Evolutionary conservation across 164 flowering plant genomes (phyloP).

Genomic region (Liquidambar formosana): DNA sequence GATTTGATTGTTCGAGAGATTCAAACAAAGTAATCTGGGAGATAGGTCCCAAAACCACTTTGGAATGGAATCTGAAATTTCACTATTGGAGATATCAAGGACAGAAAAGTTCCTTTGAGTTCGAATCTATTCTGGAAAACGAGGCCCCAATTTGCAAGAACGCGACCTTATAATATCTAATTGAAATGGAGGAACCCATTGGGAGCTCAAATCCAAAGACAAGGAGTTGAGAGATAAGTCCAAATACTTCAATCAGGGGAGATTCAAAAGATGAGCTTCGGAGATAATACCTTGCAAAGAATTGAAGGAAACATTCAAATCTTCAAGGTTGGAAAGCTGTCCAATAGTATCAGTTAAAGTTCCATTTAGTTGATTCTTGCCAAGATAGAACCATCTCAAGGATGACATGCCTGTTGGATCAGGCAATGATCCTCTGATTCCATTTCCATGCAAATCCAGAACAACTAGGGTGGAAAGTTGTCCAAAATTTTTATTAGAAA

Average conservation of each 20-base stretch:
- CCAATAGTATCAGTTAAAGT: slow-evolving; percentile 8
- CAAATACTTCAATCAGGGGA: slow-evolving; percentile 13
- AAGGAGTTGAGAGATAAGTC: slow-evolving; percentile 13
- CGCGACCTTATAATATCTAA: not conserved
- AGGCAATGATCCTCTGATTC: slow-evolving; percentile 9
- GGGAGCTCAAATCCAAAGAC: slow-evolving; percentile 4
- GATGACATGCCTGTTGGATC: not conserved
- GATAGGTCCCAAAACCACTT: slow-evolving; percentile 21
- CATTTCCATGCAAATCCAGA: not conserved
- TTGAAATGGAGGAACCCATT: slow-evolving; percentile 33
- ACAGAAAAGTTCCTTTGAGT: slow-evolving; percentile 11
- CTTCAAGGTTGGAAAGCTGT: slow-evolving; percentile 15
- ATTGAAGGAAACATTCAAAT: slow-evolving; percentile 17
- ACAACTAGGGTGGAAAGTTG: not conserved
- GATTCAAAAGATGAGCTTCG: slow-evolving; percentile 25
- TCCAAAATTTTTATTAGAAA: not conserved
- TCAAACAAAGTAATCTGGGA: not conserved
- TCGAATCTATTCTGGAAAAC: slow-evolving; percentile 25
- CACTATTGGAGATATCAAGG: slow-evolving; percentile 11
- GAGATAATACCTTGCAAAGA: slow-evolving; percentile 22
- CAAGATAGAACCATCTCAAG: not conserved
- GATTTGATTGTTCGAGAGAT: slow-evolving; percentile 24
- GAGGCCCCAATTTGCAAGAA: slow-evolving; percentile 24
- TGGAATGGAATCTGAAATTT: slow-evolving; percentile 24
- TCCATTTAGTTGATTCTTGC: slow-evolving; percentile 1